Percentiles rank a stretch among this genome's conserved stretches.
These are phyloP conservation scores for Yarrowia sp. DNA, from an alignment of 805 yeast genomes.

Conservation along the genomic window DNA sequence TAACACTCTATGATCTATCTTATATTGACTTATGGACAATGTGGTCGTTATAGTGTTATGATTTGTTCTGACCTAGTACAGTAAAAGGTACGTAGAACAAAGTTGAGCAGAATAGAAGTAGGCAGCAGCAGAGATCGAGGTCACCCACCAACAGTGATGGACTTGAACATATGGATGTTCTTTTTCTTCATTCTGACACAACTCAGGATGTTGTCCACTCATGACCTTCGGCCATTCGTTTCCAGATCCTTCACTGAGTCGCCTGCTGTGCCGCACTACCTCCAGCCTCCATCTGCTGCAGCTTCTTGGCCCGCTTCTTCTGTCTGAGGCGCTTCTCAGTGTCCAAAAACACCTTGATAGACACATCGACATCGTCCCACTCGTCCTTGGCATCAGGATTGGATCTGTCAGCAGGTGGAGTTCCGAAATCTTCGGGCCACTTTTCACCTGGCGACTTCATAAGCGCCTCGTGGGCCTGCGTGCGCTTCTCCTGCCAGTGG, in stretches of 20 bases:
- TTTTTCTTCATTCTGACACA: too few species aligned
- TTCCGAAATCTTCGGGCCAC: conserved; percentile 69
- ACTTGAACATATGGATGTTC: too few species aligned
- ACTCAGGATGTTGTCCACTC: background rate
- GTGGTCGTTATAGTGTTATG: too few species aligned
- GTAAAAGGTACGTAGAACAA: too few species aligned
- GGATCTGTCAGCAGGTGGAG: conserved; percentile 41
- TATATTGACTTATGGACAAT: too few species aligned
- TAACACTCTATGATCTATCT: too few species aligned
- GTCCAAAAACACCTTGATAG: conserved; percentile 78
- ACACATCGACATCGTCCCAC: conserved; percentile 65
- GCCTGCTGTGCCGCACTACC: background rate
- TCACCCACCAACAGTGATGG: too few species aligned
- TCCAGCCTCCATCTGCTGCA: background rate
- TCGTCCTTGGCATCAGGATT: conserved; percentile 42
- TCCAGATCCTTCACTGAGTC: background rate
- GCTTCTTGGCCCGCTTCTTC: conserved; percentile 33
- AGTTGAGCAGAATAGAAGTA: too few species aligned
- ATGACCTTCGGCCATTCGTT: background rate
- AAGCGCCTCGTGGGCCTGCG: conserved; percentile 56
- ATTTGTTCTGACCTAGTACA: too few species aligned
- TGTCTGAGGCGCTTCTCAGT: conserved; percentile 66
- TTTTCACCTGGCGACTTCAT: conserved; percentile 42
- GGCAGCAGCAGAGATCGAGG: too few species aligned
- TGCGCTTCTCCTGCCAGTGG: conserved; percentile 68